Conservation (phyloP, 805 yeast species). For the Candida silvicultrix region DNA sequence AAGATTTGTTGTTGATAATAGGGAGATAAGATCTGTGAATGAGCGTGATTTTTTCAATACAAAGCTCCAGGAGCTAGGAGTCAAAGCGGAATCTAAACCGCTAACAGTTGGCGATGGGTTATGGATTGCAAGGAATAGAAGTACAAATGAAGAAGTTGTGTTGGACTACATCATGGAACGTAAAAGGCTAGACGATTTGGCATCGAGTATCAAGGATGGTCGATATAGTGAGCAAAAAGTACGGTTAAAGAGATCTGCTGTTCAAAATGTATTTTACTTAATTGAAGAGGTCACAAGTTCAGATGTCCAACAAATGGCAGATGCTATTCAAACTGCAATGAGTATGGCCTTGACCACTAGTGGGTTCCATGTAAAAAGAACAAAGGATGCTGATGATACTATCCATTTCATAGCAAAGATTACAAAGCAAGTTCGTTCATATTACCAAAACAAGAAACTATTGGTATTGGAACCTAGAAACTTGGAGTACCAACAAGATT, state of each 20-base stretch:
- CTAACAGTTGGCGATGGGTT: constrained; percentile 81
- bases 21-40: constrained; percentile 66
- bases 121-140: constrained; percentile 76
- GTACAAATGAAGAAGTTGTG: constrained; percentile 55
- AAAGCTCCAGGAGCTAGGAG: constrained; percentile 42
- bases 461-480: constrained; percentile 47
- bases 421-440: constrained; percentile 36
- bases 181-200: constrained; percentile 83
- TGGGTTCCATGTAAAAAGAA: constrained; percentile 60
- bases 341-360: constrained; percentile 62
- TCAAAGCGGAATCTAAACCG: constrained; percentile 45
- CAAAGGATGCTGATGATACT: constrained; percentile 71
- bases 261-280: constrained; percentile 63
- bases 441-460: constrained; percentile 32
- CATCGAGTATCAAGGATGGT: constrained; percentile 78
- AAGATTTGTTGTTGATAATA: constrained; percentile 62
- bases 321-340: constrained; percentile 71
- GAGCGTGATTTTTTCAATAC: constrained; percentile 68
- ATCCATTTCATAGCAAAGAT: constrained; percentile 48
- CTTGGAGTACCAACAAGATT: constrained; percentile 45
- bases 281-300: constrained; percentile 64
- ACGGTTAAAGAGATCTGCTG: constrained; percentile 63
- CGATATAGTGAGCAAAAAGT: constrained; percentile 83
- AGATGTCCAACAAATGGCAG: constrained; percentile 42
- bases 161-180: constrained; percentile 85